Base-by-base conservation (phyloP, 148 eudicot genomes). In the Rhododendron molle region DNA sequence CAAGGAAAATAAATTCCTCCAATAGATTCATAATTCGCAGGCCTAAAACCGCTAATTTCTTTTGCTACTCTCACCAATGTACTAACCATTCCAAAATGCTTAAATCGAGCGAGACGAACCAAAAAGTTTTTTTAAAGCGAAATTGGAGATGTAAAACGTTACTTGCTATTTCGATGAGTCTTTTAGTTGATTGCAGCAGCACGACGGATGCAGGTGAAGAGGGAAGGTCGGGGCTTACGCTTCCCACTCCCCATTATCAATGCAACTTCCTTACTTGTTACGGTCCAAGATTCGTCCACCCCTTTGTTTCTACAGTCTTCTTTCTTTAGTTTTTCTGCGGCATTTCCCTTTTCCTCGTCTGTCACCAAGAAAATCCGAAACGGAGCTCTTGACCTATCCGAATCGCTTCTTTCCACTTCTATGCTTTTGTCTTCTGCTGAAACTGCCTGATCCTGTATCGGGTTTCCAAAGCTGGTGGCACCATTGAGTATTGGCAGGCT, bases 191-290 rank as follows among this genome's bases (percentile, higher is more conserved):
- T 86, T 21, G 87, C 87, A 62, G 89, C 90, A 38, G 89, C 87
- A 86, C 93, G 90, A 78, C 93, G 90, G 28, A 92, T 81, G 88
- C 92, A 90, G 60, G 89, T 80, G 84, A 92, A 90, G 83, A 92
- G 67, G 10, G 88, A 90, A 28, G 91, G 49, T 76, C 82, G 86
- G 1, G 87, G 83, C 83, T 87, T 92, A 36, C 89, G 89, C 84
- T 88, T 92, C 52, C 84, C 87, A 30, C 81, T 83, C 32, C 87
- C 85, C 49, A 65, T 86, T 7, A 86, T 77, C 47, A 83, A 30
- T 44, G 58, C 83, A 80, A 71, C 74, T 85, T 81, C 85, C 56
- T 84, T 65, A 15, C 21, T 26, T 82, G 38, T n/a, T 65, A 8
- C 32, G 5, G 72, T 65, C 72, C 72, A 9, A 7, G 72, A 72